Percentiles rank a stretch among this genome's conserved stretches.
Conservation (phyloP, 164 flowering plant genomes). For the Magnolia kwangsiensis region DNA sequence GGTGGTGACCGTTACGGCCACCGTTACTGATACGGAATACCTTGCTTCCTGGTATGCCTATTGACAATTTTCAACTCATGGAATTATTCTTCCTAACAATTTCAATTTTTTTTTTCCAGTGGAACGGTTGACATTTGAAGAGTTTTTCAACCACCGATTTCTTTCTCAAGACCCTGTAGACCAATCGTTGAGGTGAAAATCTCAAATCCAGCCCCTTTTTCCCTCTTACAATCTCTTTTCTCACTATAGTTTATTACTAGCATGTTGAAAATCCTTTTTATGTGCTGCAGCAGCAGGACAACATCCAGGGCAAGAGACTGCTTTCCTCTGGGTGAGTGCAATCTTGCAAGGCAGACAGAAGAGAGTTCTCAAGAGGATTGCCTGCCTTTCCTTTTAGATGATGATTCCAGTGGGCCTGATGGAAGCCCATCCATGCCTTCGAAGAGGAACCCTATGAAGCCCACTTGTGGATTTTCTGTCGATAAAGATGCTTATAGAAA, state of each 20-base stretch:
- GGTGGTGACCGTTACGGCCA: no score
- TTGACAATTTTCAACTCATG: neutral
- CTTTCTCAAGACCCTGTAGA: conserved; percentile 38
- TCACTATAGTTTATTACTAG: neutral
- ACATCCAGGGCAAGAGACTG: conserved; percentile 30
- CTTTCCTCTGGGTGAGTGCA: conserved; percentile 37
- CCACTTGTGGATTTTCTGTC: conserved; percentile 49
- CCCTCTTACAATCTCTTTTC: neutral
- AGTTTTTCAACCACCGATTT: conserved; percentile 88
- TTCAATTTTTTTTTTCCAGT: conserved; percentile 39
- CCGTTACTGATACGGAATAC: no score
- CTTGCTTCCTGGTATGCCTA: no score
- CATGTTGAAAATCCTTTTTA: conserved; percentile 5
- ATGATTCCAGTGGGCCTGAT: conserved; percentile 65
- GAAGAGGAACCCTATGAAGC: conserved; percentile 41
- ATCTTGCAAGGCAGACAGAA: conserved; percentile 35
- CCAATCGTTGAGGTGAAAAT: conserved; percentile 45
- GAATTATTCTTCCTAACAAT: neutral
- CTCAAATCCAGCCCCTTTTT: neutral
- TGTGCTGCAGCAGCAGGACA: conserved; percentile 35
- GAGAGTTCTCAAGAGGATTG: conserved; percentile 75
- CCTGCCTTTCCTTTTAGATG: conserved; percentile 72
- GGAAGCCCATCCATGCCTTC: conserved; percentile 47
- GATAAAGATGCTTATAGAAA: conserved; percentile 34
- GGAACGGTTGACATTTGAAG: conserved; percentile 94